phyloP scores from a whole-genome alignment of 2,329 filamentous ascomycete genomes.

The Alternaria incomplexa region DNA sequence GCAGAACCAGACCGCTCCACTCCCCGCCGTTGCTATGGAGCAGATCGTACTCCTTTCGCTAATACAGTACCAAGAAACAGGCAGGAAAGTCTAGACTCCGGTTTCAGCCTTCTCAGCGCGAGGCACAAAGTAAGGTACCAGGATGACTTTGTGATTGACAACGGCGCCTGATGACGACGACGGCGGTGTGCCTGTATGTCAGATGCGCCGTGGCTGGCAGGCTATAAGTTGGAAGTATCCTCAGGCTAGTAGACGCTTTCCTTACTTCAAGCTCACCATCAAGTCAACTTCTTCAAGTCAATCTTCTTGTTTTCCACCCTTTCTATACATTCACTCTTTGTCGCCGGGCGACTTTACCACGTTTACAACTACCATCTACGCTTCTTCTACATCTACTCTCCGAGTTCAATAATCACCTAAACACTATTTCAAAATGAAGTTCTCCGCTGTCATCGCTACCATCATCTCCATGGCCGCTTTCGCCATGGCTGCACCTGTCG shows the following conservation, averaged over 20 bases:
- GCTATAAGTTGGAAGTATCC: conserved; percentile 27
- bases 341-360: conserved; percentile 41
- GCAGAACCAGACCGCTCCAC: conserved; percentile 18
- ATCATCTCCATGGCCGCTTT: conserved; percentile 45
- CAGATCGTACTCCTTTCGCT: conserved; percentile 11
- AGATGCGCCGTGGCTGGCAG: conserved; percentile 12
- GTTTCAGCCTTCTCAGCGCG: conserved; percentile 36
- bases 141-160: neutral
- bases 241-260: conserved; percentile 12
- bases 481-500: conserved; percentile 39
- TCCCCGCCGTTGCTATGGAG: conserved; percentile 5
- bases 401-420: neutral
- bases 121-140: conserved; percentile 7
- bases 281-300: conserved; percentile 20
- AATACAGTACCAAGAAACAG: neutral
- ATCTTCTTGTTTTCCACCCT: conserved; percentile 13
- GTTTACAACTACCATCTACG: conserved; percentile 18
- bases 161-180: conserved; percentile 1
- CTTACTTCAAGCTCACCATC: conserved; percentile 20
- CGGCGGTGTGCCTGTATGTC: conserved; percentile 11
- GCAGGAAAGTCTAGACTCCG: conserved; percentile 26
- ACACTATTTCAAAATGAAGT: conserved; percentile 39
- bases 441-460: conserved; percentile 42
- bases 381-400: conserved; percentile 6
- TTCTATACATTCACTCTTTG: conserved; percentile 37